Evolutionary conservation across 2,329 filamentous ascomycete genomes (phyloP), one percentile per base, ranked within the genome.

Genomic region (Arthrinium puccinioides): DNA sequence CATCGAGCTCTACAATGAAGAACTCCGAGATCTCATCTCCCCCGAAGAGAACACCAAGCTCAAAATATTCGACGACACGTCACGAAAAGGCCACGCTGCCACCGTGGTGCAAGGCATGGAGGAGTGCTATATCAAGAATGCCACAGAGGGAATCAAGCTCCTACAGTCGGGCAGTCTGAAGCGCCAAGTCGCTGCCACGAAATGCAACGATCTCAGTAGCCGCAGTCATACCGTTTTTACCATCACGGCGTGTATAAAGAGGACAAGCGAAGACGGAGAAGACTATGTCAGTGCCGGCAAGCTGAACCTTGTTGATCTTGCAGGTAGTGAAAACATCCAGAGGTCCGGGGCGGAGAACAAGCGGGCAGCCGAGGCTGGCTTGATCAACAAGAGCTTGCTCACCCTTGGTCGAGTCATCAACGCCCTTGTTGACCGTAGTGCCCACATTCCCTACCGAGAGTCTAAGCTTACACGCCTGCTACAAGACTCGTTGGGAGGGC

Each of bases 21-120:
- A 98, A 53, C 72, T 98, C 19, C 84, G 90, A 28, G 92, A 98
- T 57, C 63, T 98, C 23, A 78, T 97, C 4, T 81, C 90, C 0
- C 62, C 72, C 0, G 92, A 98, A 36, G 89, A 96, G 37, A 77
- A 69, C 43, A 70, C 77, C 10, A 97, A 96, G 60, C 69, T 98
- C 36, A 98, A 97, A 57, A 96, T 98, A 39, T 98, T 82, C 56
- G 92, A 98, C 46, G 92, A 96, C 55, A 82, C 82, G 29, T 85
- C 79, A 40, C 87, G 86, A 53, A 89, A 87, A 55, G 87, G 87
- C n/a, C 79, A 90, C 47, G 76, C 79, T 14, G 81, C 81, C 14
- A 97, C 92, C 1, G 63, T 96, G 39, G 90, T 98, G 2, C 92
- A 98, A 59, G 92, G 92, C 4, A 94, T 98, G 87, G 94, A 97